A percentile compares a stretch with the other conserved stretches of the same genome.
Conservation (phyloP, 148 eudicot species). For the Cornus kousa region DNA sequence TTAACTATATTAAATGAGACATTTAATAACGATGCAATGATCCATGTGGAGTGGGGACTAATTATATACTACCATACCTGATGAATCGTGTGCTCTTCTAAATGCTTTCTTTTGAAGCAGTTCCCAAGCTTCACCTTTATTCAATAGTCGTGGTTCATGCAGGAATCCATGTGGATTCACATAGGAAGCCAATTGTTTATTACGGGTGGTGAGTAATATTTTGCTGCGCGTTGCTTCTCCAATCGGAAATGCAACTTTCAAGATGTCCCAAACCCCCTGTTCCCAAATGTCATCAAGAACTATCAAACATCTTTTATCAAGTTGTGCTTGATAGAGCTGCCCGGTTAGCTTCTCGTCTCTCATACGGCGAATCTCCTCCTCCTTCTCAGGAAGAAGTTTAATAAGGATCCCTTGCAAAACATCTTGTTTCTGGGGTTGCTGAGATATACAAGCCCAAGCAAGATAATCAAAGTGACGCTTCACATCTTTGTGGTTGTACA, state of each 20-base stretch:
- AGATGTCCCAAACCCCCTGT: conserved; percentile 2
- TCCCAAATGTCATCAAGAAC: conserved; percentile 24
- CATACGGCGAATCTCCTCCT: not conserved
- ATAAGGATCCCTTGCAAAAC: conserved; percentile 15
- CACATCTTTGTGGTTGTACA: no score
- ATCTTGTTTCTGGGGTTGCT: conserved; percentile 11
- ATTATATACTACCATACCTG: not conserved
- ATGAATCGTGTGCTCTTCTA: not conserved
- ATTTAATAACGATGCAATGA: no score
- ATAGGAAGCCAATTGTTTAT: conserved; percentile 1
- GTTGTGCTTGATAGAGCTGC: not conserved
- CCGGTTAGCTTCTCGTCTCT: conserved; percentile 12
- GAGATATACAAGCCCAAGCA: conserved; percentile 29
- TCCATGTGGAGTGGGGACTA: no score
- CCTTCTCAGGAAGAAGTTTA: conserved; percentile 7
- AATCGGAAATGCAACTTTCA: conserved; percentile 16
- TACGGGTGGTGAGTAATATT: conserved; percentile 12
- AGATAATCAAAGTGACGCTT: conserved; percentile 10
- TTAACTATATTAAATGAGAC: no score
- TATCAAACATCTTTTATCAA: conserved; percentile 11
- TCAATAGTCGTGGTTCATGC: conserved; percentile 5
- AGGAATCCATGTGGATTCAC: conserved; percentile 3
- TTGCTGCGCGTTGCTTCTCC: not conserved
- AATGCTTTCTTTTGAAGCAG: conserved; percentile 10
- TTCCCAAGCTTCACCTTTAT: conserved; percentile 11